phyloP scores from a whole-genome alignment of 2,329 filamentous ascomycete genomes.

The Leptodontidium sp. region DNA sequence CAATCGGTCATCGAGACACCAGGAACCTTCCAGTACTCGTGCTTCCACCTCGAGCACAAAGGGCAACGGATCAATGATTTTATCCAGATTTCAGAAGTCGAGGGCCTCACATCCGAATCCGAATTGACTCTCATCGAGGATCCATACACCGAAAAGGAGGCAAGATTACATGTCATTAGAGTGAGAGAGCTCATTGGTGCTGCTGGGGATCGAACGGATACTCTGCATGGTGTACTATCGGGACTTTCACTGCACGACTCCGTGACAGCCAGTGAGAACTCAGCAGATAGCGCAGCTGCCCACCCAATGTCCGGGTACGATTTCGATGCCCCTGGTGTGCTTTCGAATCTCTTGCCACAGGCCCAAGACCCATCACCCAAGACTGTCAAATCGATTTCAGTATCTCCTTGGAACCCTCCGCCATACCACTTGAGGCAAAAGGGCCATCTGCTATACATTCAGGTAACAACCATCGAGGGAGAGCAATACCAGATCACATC shows the following conservation, averaged over 20 bases:
- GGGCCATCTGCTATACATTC: slow-evolving; percentile 90
- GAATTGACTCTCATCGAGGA: slow-evolving; percentile 88
- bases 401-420: slow-evolving; percentile 96
- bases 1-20: slow-evolving; percentile 96
- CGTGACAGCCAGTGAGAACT: slow-evolving; percentile 54
- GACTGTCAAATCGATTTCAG: slow-evolving; percentile 86
- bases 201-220: slow-evolving; percentile 86
- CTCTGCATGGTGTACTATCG: slow-evolving; percentile 83
- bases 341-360: slow-evolving; percentile 76
- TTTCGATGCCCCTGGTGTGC: slow-evolving; percentile 72
- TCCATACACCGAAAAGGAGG: slow-evolving; percentile 98
- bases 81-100: slow-evolving; percentile 87
- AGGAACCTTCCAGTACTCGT: slow-evolving; percentile 94
- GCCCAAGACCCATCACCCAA: slow-evolving; percentile 76
- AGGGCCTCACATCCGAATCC: slow-evolving; percentile 78
- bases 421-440: slow-evolving; percentile 90
- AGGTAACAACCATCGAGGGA: slow-evolving; percentile 89
- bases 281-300: slow-evolving; percentile 50
- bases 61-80: slow-evolving; percentile 95
- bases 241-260: slow-evolving; percentile 89
- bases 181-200: slow-evolving; percentile 94
- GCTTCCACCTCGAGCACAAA: slow-evolving; percentile 95
- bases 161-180: slow-evolving; percentile 90
- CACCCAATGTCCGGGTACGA: slow-evolving; percentile 77
- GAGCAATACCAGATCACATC: slow-evolving; percentile 95